Percentiles rank a stretch among this genome's conserved stretches.
These are phyloP conservation scores for Blepharisma stoltei DNA, from an alignment of 73 alveolate genomes.

Conservation along the genomic window DNA sequence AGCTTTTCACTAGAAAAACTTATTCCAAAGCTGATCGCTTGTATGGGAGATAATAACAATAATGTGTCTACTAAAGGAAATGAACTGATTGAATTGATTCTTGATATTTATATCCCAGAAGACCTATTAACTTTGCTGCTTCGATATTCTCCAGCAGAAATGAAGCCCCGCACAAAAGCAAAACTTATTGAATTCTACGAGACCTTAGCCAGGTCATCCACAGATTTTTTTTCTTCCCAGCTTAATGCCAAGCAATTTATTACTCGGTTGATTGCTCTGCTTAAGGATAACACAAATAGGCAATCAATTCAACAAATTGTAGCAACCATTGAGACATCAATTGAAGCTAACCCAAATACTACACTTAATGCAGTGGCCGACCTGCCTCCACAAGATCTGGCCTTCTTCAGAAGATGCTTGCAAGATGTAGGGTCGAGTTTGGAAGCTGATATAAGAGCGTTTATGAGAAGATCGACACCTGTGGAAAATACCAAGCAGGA, in stretches of 20 bases:
- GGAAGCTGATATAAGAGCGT: not conserved
- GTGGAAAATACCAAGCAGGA: not conserved
- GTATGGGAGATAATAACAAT: conserved; percentile 28
- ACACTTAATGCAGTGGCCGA: not conserved
- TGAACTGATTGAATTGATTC: conserved; percentile 26
- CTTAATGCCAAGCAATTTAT: not conserved
- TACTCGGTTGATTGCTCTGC: not conserved
- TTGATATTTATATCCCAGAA: conserved; percentile 36
- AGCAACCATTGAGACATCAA: not conserved
- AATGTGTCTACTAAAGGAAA: conserved; percentile 29
- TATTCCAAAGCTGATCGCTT: conserved; percentile 32
- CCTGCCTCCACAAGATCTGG: not conserved
- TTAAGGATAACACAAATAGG: not conserved
- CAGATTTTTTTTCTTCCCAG: not conserved
- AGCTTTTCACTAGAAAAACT: conserved; percentile 30
- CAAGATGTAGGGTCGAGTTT: not conserved
- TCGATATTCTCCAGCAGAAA: conserved; percentile 12
- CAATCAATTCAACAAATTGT: not conserved
- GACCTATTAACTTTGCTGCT: conserved; percentile 30
- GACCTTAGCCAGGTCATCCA: not conserved
- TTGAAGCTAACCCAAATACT: not conserved
- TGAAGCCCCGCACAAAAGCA: not conserved
- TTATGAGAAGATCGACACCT: not conserved
- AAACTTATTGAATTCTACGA: not conserved
- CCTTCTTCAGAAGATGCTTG: not conserved